Conservation (phyloP, 192 early-diverging fungal genomes). For the Coemansia sp. region DNA sequence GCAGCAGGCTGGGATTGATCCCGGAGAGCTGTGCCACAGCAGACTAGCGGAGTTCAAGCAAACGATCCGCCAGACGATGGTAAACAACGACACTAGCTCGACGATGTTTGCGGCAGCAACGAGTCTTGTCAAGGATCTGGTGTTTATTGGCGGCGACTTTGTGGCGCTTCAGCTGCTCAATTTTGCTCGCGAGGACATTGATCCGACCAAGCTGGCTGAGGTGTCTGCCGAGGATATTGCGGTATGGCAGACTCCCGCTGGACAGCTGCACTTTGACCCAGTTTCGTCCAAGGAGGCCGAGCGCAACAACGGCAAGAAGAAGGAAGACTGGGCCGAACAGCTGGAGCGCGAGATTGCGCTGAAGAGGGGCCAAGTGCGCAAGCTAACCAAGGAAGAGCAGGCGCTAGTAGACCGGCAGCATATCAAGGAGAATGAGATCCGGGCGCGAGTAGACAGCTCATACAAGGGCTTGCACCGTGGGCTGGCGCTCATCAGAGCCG, state of each 20-base stretch:
- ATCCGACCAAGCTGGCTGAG: conserved; percentile 22
- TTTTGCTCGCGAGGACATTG: conserved; percentile 28
- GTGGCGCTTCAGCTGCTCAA: conserved; percentile 42
- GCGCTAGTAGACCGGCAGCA: conserved; percentile 71
- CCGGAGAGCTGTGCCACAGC: conserved; percentile 63
- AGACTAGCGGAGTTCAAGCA: conserved; percentile 52
- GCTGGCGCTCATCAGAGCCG: conserved; percentile 68
- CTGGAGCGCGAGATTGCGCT: conserved; percentile 35
- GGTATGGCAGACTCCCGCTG: conserved; percentile 41
- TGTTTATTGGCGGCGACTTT: conserved; percentile 36
- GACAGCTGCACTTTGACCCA: conserved; percentile 43
- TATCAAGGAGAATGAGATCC: conserved; percentile 73
- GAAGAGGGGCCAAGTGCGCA: conserved; percentile 30
- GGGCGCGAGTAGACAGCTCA: conserved; percentile 64
- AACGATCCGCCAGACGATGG: conserved; percentile 53
- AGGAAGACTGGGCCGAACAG: conserved; percentile 51
- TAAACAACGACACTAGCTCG: conserved; percentile 27
- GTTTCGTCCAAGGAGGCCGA: conserved; percentile 14
- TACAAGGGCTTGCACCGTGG: conserved; percentile 61
- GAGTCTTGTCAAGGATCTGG: conserved; percentile 32
- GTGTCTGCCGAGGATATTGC: conserved; percentile 38
- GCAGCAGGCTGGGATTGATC: conserved; percentile 74
- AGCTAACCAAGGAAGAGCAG: conserved; percentile 66
- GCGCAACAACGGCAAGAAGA: conserved; percentile 13
- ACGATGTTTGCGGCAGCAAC: conserved; percentile 17